phyloP scores from a whole-genome alignment of 176 grass and related monocot genomes.

The Alopecurus myosuroides region DNA sequence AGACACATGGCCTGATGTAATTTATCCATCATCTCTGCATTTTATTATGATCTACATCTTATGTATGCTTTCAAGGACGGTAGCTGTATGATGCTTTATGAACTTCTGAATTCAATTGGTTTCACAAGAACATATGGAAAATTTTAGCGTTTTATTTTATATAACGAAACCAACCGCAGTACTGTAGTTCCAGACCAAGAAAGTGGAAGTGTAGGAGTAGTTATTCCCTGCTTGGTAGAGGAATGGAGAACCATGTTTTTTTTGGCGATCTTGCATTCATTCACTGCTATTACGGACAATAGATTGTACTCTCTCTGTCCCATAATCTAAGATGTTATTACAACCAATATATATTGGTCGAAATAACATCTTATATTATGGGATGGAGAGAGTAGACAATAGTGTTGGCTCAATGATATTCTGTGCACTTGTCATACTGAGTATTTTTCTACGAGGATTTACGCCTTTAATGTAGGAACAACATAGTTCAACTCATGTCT shows the following conservation, averaged over 20 bases:
- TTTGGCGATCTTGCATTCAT: not conserved
- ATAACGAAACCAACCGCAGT: not conserved
- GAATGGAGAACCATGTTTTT: not conserved
- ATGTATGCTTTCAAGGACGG: not conserved
- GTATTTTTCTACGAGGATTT: not conserved
- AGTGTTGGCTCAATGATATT: not conserved
- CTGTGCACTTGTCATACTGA: not conserved
- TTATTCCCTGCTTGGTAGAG: not conserved
- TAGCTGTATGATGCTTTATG: not conserved
- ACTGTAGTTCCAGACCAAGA: not conserved
- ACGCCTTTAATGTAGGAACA: not conserved
- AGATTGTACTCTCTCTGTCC: too few species aligned
- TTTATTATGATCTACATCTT: not conserved
- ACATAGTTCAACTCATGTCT: not conserved
- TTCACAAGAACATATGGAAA: not conserved
- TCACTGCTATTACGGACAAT: not conserved
- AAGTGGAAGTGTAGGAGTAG: not conserved
- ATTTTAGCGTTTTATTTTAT: not conserved
- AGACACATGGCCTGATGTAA: conserved; percentile 98
- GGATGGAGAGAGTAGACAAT: too few species aligned
- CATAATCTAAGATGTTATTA: too few species aligned
- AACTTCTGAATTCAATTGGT: not conserved
- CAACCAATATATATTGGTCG: too few species aligned
- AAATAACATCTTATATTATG: too few species aligned
- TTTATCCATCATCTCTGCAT: conserved; percentile 12